Conservation (phyloP, 495 filamentous ascomycete species). For the Daldinia grandis region DNA sequence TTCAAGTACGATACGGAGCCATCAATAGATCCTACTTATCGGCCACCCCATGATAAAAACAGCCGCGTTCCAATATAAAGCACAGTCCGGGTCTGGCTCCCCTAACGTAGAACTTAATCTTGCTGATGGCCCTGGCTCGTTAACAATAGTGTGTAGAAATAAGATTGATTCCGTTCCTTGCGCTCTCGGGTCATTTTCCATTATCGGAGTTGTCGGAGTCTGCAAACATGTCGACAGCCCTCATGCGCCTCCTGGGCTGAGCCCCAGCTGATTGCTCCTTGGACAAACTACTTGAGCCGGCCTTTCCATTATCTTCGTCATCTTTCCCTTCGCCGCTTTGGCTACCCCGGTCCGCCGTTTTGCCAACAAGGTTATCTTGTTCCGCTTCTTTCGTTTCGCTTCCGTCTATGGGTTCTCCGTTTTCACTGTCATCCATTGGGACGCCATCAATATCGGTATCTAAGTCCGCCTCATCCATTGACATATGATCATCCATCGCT, state of each 20-base stretch:
- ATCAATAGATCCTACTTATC: background rate
- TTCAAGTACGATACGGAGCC: background rate
- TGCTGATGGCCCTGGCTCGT: background rate
- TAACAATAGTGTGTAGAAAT: background rate
- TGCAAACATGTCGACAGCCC: constrained; percentile 95
- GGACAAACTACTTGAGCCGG: background rate
- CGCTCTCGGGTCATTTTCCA: constrained; percentile 35
- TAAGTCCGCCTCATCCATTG: constrained; percentile 55
- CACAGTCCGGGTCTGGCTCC: background rate
- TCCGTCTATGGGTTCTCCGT: constrained; percentile 47
- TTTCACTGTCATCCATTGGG: constrained; percentile 56
- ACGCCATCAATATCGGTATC: constrained; percentile 60
- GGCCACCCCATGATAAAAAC: background rate
- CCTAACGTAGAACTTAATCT: background rate
- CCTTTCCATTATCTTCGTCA: constrained; percentile 34
- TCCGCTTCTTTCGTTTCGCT: constrained; percentile 51
- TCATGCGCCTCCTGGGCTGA: constrained; percentile 67
- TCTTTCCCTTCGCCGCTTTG: constrained; percentile 45
- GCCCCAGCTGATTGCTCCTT: constrained; percentile 24
- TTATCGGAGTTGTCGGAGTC: constrained; percentile 60
- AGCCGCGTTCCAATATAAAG: background rate
- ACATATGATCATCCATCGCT: constrained; percentile 60
- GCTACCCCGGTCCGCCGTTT: constrained; percentile 32
- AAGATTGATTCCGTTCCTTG: background rate
- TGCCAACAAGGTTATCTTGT: constrained; percentile 25